Evolutionary conservation across 352 stramenopile genomes (phyloP), one percentile per base, ranked within the genome.

Genomic region (Globisporangium cylindrosporum): DNA sequence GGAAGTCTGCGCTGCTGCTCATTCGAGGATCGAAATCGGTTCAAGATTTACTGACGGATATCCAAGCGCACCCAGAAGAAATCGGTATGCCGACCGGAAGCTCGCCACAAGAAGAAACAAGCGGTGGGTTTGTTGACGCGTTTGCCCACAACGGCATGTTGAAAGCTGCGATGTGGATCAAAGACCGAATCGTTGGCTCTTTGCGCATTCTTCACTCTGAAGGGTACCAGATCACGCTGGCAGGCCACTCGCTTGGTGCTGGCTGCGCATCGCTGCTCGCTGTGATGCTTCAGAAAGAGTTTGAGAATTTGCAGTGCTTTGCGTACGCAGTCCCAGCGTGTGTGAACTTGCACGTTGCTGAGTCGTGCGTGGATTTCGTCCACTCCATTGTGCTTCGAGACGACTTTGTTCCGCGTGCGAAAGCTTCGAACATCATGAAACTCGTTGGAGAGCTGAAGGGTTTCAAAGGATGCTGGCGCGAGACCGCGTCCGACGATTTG

Each of bases 71-170:
- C 25, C 86, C 88, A 4, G 88, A 92, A 60, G 88, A 92, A 57
- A 92, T 91, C 38, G 80, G 81, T 1, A 36, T 81, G 58, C 69
- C 84, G 22, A 73, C 67, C 34, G 79, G 75, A 5, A 79, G 75
- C 46, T 61, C 72, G 15, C 64, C 77, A 32, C 69, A 73, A 4
- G 80, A 73, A 38, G 80, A 91, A 29, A 72, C 77, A 24, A 77
- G 74, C 9, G 86, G 84, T 56, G 88, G 88, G 0, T 92, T 93
- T 75, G 84, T 95, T 14, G 88, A 95, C 62, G 85, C 88, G 9
- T 96, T 94, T 59, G 88, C 88, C 1, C 88, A 96, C 62, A 93
- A 94, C 62, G 88, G 88, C 0, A 96, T 96, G 86, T 64, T 93
- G 8, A 91, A 93, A 68, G 85, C 88, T 25, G 86, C 89, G 12